Base-by-base conservation (phyloP, 1,284 basidiomycete species). In the Filobasidium uniguttulatum region DNA sequence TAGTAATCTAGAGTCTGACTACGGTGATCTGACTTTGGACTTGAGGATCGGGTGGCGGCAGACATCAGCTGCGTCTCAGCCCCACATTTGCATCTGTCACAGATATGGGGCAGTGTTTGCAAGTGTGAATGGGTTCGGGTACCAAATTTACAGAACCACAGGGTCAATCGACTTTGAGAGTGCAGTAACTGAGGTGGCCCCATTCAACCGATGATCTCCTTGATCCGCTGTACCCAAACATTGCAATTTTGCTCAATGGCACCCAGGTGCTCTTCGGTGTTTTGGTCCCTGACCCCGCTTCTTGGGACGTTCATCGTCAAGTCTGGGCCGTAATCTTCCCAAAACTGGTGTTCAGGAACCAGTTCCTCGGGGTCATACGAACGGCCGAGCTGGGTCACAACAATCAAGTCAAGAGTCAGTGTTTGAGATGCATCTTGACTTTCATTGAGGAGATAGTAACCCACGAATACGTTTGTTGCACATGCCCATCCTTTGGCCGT, bases 401-500 rank as follows among this genome's bases (percentile, higher is more conserved):
- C 22, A 55, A 33, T 9, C 17, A 2, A 15, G 38, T 31, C 1
- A n/a, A 44, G 1, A 43, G 15, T 20, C 36, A 20, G 22, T 17
- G 14, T 20, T n/a, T 14, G 4, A 5, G 10, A 20, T 19, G 5
- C n/a, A n/a, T 40, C 5, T 40, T 38, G 10, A 38, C 31, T 10
- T 20, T 20, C 9, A 20, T 10, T 10, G 36, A 10, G 20, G 8
- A 14, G 10, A 38, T 20, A n/a, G 17, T 12, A 20, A 68, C 79
- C 59, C 56, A 86, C 83, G 23, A 79, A 76, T 1, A 83, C 69
- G 0, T 82, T 81, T 0, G 86, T 91, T 15, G 89, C 68, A 57
- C 80, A 80, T 0, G 85, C 74, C 85, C 86, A 93, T 0, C 83
- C 83, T 17, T 87, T 76, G 0, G 88, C 86, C 0, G 80, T 79